Percentiles rank a stretch among this genome's conserved stretches.
Conservation (phyloP, 176 grass and related monocot genomes). For the Lolium rigidum region DNA sequence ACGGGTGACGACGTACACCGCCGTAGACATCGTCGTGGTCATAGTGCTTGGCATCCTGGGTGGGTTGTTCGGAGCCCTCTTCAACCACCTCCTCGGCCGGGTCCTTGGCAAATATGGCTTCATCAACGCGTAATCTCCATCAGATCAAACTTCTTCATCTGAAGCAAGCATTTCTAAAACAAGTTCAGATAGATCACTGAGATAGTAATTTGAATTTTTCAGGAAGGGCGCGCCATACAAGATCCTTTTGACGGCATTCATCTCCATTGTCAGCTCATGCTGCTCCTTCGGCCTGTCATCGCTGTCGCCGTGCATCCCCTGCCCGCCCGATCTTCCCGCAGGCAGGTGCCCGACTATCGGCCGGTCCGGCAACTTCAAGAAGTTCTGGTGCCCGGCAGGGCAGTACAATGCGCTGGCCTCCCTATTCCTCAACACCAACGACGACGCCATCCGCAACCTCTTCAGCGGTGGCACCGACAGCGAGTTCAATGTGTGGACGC, state of each 20-base stretch:
- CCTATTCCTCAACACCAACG: slow-evolving; percentile 79
- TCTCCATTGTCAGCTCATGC: slow-evolving; percentile 71
- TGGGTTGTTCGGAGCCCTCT: slow-evolving; percentile 62
- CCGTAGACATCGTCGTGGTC: slow-evolving; percentile 37
- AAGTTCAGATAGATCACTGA: background rate
- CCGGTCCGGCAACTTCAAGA: slow-evolving; percentile 77
- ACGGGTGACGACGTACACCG: slow-evolving; percentile 41
- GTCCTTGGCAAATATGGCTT: slow-evolving; percentile 54
- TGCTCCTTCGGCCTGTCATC: slow-evolving; percentile 61
- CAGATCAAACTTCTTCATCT: background rate
- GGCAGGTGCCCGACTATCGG: slow-evolving; percentile 60
- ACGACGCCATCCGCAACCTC: slow-evolving; percentile 78
- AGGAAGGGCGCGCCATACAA: slow-evolving; percentile 66
- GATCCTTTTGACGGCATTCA: slow-evolving; percentile 60
- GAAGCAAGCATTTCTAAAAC: background rate
- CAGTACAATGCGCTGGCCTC: slow-evolving; percentile 77
- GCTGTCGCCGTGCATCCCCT: slow-evolving; percentile 54
- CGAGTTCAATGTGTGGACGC: slow-evolving; percentile 58
- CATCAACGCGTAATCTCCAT: slow-evolving; percentile 56
- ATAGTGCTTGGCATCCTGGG: slow-evolving; percentile 52
- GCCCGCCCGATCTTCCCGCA: slow-evolving; percentile 35
- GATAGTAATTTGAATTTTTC: slow-evolving; percentile 18
- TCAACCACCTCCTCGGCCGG: slow-evolving; percentile 56
- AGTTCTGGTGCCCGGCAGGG: slow-evolving; percentile 56
- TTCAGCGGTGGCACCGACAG: slow-evolving; percentile 51